These are phyloP conservation scores for Eucalyptus cladocalyx DNA, from an alignment of 345 rosid genomes.

Conservation along the genomic window DNA sequence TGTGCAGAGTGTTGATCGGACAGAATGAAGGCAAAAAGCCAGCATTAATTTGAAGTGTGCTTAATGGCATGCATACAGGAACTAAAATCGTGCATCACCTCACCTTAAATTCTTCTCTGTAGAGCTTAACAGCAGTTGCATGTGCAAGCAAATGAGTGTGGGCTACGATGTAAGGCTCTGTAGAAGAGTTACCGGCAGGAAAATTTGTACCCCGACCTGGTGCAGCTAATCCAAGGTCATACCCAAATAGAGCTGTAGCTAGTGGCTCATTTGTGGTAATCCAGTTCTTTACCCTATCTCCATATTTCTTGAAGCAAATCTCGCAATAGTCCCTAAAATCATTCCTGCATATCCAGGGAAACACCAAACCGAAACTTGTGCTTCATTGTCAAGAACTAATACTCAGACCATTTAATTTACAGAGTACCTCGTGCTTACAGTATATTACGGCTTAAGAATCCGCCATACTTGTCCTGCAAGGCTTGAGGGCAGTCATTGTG, in stretches of 20 bases:
- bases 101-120: constrained; percentile 18
- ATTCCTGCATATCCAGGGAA: constrained; percentile 2
- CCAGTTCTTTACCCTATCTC: constrained; percentile 39
- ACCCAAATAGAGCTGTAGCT: constrained; percentile 6
- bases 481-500: constrained; percentile 33
- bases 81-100: not conserved
- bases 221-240: not conserved
- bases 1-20: not conserved
- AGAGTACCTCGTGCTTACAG: constrained; percentile 10
- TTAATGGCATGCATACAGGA: not conserved
- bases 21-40: not conserved
- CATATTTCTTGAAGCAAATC: constrained; percentile 20
- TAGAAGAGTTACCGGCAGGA: constrained; percentile 15
- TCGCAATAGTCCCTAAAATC: constrained; percentile 32
- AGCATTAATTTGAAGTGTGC: not conserved
- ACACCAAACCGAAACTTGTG: not conserved
- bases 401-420: not conserved
- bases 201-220: constrained; percentile 17
- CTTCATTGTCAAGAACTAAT: not conserved
- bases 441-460: constrained; percentile 14
- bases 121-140: constrained; percentile 25
- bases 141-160: constrained; percentile 31
- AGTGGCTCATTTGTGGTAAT: constrained; percentile 33
- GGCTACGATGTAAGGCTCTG: constrained; percentile 23
- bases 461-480: constrained; percentile 20